phyloP scores from a whole-genome alignment of 495 filamentous ascomycete species.

The Talaromyces borbonicus region DNA sequence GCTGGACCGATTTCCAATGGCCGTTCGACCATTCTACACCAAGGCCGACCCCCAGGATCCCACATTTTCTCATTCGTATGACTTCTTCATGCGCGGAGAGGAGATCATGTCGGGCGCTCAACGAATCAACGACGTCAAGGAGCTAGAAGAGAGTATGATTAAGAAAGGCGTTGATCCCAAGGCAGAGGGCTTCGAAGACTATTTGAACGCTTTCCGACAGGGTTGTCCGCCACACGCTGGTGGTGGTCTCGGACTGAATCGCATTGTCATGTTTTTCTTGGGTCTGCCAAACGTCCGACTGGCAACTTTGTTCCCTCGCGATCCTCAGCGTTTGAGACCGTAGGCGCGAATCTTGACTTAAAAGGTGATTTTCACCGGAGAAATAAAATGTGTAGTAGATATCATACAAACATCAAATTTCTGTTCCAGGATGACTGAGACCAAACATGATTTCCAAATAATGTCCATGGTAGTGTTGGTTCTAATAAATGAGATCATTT shows the following conservation, averaged over 20 bases:
- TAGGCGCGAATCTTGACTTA: conserved; percentile 23
- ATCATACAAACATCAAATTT: too few relatives aligned
- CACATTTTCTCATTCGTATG: conserved; percentile 71
- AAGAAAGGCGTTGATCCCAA: conserved; percentile 65
- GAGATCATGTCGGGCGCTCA: conserved; percentile 85
- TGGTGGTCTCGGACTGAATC: conserved; percentile 78
- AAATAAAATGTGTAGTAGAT: too few relatives aligned
- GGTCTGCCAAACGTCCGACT: conserved; percentile 73
- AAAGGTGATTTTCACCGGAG: too few relatives aligned
- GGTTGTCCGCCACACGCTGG: conserved; percentile 77
- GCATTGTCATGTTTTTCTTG: conserved; percentile 82
- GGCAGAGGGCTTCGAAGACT: conserved; percentile 70
- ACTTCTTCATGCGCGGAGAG: conserved; percentile 91
- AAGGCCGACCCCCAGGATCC: conserved; percentile 62
- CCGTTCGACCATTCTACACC: conserved; percentile 82
- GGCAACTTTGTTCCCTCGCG: conserved; percentile 69
- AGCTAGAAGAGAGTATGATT: conserved; percentile 58
- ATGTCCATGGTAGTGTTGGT: too few relatives aligned
- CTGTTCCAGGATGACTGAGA: too few relatives aligned
- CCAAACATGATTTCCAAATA: too few relatives aligned
- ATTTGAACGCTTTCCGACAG: conserved; percentile 69
- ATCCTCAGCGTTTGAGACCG: conserved; percentile 72
- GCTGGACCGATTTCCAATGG: conserved; percentile 82
- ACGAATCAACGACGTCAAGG: conserved; percentile 65
- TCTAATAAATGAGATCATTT: too few relatives aligned